Base-by-base conservation (phyloP, 257 asterid species). In the Gentiana dahurica region DNA sequence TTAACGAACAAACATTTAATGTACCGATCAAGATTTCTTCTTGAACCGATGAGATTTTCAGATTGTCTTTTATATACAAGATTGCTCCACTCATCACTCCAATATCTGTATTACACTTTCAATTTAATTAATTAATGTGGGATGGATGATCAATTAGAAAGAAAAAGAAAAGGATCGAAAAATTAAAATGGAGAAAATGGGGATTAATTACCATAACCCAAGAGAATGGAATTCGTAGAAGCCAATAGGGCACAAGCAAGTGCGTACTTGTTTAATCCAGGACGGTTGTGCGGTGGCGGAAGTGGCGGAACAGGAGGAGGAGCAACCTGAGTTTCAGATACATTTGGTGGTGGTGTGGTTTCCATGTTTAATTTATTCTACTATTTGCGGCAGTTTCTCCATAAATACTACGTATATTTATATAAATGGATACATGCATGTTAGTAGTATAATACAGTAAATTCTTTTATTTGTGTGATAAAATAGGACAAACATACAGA, bases 31-130 rank as follows among this genome's bases (percentile, higher is more conserved):
- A 53, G 11, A 88, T 62, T 63, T 88, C 96, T 15, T 64, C 78
- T 32, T 88, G 66, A 5, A 69, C 64, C 15, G 79, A 70, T 12
- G 96, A 76, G 51, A 88, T 75, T 53, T 79, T 77, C 57, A 88
- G 59, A 34, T 71, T 69, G 36, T 85, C 94, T 63, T 67, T 82
- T 55, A 88, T 88, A 75, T 55, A 85, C 1, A 88, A 68, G 5
- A 78, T 74, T 0, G 95, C 96, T 3, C 96, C 94, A 59, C 96
- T 85, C 95, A 85, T 88, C 8, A 85, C 96, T 32, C 96, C 95
- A 61, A 88, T 81, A 68, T 88, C 96, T 57, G 36, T 41, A 41
- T 5, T 4, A 41, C 6, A 41, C 9, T 6, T 41, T 41, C 24
- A 41, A 41, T 41, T 41, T 41, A 41, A 10, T 41, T 5, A 41